These are phyloP conservation scores for Xylariaceae sp. DNA, from an alignment of 2,329 filamentous ascomycete species.

Conservation along the genomic window DNA sequence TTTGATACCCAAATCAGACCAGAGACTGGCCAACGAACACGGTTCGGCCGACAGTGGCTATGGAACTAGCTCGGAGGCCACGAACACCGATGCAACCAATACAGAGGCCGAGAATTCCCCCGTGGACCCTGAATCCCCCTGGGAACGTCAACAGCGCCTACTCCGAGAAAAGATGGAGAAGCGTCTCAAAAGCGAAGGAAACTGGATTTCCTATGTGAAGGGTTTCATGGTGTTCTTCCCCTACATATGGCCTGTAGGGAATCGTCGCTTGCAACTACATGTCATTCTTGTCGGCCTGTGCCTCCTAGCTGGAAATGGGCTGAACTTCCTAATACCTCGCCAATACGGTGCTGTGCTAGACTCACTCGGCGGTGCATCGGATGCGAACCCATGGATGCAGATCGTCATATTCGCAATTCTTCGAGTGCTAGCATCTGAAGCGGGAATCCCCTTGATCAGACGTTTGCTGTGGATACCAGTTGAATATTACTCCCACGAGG, in stretches of 20 bases:
- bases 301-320: slow-evolving; percentile 62
- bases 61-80: slow-evolving; percentile 39
- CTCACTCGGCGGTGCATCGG: slow-evolving; percentile 49
- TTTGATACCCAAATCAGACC: slow-evolving; percentile 45
- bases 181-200: slow-evolving; percentile 66
- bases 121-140: slow-evolving; percentile 47
- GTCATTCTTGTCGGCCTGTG: slow-evolving; percentile 62
- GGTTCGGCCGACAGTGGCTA: slow-evolving; percentile 36
- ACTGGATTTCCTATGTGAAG: slow-evolving; percentile 71
- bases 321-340: slow-evolving; percentile 74
- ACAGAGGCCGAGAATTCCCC: slow-evolving; percentile 30
- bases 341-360: slow-evolving; percentile 77
- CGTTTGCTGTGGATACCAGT: slow-evolving; percentile 55
- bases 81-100: slow-evolving; percentile 34
- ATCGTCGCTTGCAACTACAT: slow-evolving; percentile 61
- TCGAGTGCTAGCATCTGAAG: slow-evolving; percentile 49
- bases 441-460: slow-evolving; percentile 49
- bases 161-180: slow-evolving; percentile 58
- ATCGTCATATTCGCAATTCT: slow-evolving; percentile 48
- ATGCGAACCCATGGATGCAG: slow-evolving; percentile 47
- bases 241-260: slow-evolving; percentile 70
- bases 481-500: slow-evolving; percentile 51
- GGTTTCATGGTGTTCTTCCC: slow-evolving; percentile 72
- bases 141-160: slow-evolving; percentile 48
- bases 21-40: slow-evolving; percentile 25